Evolutionary conservation across 2,329 filamentous ascomycete species (phyloP), one percentile per base, ranked within the genome.

Genomic region (Xylaria sp.): DNA sequence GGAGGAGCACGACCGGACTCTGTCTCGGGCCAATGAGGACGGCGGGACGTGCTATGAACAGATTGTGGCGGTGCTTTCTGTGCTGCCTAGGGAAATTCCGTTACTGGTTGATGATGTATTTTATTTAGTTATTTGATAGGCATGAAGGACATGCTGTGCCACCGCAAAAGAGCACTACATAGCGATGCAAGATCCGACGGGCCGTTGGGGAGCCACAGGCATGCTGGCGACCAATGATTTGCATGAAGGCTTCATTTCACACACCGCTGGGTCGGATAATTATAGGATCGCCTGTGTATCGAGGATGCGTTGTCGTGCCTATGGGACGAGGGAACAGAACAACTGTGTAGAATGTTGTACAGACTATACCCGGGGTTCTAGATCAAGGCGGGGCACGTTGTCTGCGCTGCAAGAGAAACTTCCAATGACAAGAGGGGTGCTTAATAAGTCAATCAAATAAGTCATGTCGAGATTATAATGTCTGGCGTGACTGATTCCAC

Each of bases 41-140:
- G 17, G 7, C 20, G 31, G 31, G 39, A 29, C 42, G 6, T 17
- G 1, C 22, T 15, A 29, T 17, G 27, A 31, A 9, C 42, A 36
- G 17, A 39, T 20, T 20, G 62, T 61, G 62, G 62, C 62, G 31
- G 47, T 62, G 53, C 49, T 36, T 38, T 51, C 54, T 58, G 66
- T 65, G 54, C 58, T 31, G 47, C 36, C 9, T 38, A 47, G 61
- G 20, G 10, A 33, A 11, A 29, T 6, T n/a, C 60, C 36, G 54
- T 17, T 63, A 60, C 55, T 67, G 54, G 60, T 20, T 42, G 39
- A 29, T 33, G 22, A 42, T 13, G 36, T 25, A 36, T 45, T 47
- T 25, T 47, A 22, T 47, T 5, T 47, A 10, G 11, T 27, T 27
- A 13, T 22, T 13, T 47, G 44, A 5, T 7, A 45, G 42, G 36